These are phyloP conservation scores for Rhodomyrtus psidioides DNA, from an alignment of 441 rosid species.

Conservation along the genomic window DNA sequence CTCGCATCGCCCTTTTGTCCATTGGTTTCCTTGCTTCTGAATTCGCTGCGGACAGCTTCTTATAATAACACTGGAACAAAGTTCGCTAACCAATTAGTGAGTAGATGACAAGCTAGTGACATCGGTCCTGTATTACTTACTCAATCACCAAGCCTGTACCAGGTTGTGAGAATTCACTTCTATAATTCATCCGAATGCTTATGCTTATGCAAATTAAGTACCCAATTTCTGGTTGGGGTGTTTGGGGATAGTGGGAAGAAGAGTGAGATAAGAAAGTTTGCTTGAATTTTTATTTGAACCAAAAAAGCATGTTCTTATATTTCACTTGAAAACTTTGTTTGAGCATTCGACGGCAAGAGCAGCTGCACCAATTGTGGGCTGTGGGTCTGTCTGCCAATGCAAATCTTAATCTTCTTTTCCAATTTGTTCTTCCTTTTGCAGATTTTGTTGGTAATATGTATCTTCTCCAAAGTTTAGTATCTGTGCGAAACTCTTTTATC, in stretches of 20 bases:
- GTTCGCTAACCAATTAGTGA: neutral
- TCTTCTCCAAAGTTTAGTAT: neutral
- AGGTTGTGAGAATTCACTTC: neutral
- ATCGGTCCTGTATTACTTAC: neutral
- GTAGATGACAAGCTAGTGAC: neutral
- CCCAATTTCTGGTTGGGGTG: neutral
- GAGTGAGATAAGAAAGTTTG: neutral
- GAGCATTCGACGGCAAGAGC: neutral
- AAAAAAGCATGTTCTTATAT: neutral
- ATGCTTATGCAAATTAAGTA: neutral
- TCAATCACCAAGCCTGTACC: neutral
- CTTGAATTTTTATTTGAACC: neutral
- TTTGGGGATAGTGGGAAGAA: neutral
- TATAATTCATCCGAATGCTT: neutral
- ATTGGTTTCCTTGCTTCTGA: neutral
- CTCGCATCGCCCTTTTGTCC: neutral
- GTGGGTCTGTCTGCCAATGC: neutral
- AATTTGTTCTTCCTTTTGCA: neutral
- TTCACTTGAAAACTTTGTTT: neutral
- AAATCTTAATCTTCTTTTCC: neutral
- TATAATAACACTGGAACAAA: no score
- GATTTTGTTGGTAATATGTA: neutral
- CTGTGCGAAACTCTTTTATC: neutral
- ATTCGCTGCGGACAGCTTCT: neutral
- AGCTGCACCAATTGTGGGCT: neutral